Conservation (phyloP, 2,329 filamentous ascomycete species). For the Acarospora socialis region DNA sequence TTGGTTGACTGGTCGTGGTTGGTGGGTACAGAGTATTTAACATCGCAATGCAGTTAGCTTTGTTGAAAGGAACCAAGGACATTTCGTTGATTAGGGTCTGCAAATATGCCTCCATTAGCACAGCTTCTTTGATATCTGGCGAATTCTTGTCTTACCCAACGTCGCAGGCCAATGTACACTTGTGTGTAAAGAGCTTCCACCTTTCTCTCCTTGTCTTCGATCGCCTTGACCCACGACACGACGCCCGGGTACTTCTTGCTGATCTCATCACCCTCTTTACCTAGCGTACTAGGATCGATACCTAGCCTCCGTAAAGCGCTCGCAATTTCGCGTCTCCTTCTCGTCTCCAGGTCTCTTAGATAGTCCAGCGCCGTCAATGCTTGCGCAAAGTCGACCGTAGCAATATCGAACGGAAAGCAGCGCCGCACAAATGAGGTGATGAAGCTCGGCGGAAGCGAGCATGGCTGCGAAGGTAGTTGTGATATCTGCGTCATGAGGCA, state of each 20-base stretch:
- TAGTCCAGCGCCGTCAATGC: slow-evolving; percentile 53
- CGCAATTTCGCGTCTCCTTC: slow-evolving; percentile 43
- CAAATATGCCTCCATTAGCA: background rate
- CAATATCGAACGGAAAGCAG: slow-evolving; percentile 42
- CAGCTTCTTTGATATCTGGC: background rate
- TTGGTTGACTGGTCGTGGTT: slow-evolving; percentile 33
- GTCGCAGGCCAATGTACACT: slow-evolving; percentile 45
- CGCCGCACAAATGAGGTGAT: slow-evolving; percentile 47
- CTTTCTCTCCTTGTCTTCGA: slow-evolving; percentile 36
- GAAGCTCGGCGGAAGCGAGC: slow-evolving; percentile 47
- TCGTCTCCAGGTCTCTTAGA: slow-evolving; percentile 46
- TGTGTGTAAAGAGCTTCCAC: slow-evolving; percentile 45
- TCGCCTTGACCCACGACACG: slow-evolving; percentile 39
- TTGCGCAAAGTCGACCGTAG: slow-evolving; percentile 50
- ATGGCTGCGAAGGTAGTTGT: slow-evolving; percentile 38
- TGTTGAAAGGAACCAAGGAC: slow-evolving; percentile 46
- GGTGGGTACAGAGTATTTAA: slow-evolving; percentile 54
- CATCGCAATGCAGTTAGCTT: slow-evolving; percentile 52
- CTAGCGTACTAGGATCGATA: slow-evolving; percentile 34
- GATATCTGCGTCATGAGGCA: slow-evolving; percentile 30
- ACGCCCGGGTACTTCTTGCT: slow-evolving; percentile 39
- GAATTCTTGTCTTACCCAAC: slow-evolving; percentile 43
- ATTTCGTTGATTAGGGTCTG: slow-evolving; percentile 52
- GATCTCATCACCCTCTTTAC: slow-evolving; percentile 33
- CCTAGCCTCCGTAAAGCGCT: slow-evolving; percentile 40